Conservation (phyloP, 176 grass and related monocot genomes). For the Phragmites australis region DNA sequence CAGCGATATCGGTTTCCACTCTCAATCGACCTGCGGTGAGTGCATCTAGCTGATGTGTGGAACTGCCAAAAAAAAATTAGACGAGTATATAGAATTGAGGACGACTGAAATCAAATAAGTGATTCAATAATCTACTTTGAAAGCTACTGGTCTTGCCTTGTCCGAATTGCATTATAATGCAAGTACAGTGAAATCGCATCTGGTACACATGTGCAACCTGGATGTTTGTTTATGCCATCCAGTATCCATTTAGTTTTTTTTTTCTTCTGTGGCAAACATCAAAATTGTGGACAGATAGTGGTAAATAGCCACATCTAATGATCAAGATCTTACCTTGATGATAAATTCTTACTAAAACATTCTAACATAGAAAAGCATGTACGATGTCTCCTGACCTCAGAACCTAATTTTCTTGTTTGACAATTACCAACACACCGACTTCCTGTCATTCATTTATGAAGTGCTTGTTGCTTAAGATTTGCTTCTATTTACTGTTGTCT, state of each 20-base stretch:
- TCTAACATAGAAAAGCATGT: neutral
- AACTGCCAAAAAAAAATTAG: conserved; percentile 3
- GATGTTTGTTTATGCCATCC: neutral
- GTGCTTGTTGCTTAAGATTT: neutral
- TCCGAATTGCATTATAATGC: neutral
- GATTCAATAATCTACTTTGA: neutral
- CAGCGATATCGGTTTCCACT: conserved; percentile 61
- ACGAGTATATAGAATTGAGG: neutral
- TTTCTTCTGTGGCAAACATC: neutral
- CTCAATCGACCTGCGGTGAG: conserved; percentile 89
- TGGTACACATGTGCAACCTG: neutral
- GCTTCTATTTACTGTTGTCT: conserved; percentile 23
- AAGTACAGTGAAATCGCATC: conserved; percentile 14
- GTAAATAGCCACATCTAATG: neutral
- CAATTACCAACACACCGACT: neutral
- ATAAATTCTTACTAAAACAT: conserved; percentile 16
- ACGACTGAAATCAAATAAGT: neutral
- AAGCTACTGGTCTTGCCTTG: conserved; percentile 3
- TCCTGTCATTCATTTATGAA: neutral
- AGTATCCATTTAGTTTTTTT: neutral
- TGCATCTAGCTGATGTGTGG: conserved; percentile 17
- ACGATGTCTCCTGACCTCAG: neutral
- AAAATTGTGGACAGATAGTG: neutral
- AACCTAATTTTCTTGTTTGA: neutral
- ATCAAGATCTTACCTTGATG: neutral